Conservation (phyloP, 2,329 filamentous ascomycete genomes). For the Hortaea sp. region DNA sequence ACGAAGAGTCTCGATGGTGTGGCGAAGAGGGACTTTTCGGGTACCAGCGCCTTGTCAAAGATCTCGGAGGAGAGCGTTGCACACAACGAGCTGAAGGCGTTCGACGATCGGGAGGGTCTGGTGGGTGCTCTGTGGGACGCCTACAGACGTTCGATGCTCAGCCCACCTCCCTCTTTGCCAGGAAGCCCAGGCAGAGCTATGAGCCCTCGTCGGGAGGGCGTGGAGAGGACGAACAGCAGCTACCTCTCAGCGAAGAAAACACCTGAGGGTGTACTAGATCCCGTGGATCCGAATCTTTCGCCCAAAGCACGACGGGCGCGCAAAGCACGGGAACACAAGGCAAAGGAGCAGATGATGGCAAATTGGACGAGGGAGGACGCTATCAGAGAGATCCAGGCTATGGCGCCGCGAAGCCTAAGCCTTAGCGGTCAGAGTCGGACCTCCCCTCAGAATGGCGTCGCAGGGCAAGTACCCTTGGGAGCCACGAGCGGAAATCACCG, state of each 20-base stretch:
- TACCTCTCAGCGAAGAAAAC: constrained; percentile 12
- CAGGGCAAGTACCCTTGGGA: not conserved
- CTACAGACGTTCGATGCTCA: constrained; percentile 54
- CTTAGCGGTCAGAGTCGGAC: constrained; percentile 60
- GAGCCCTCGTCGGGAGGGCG: constrained; percentile 37
- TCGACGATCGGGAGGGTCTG: constrained; percentile 61
- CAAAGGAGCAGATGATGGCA: constrained; percentile 45
- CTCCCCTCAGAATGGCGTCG: constrained; percentile 26
- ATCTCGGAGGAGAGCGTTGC: constrained; percentile 29
- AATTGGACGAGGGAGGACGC: constrained; percentile 73
- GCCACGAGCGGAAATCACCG: constrained; percentile 13
- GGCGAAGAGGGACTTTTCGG: not conserved
- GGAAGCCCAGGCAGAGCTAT: constrained; percentile 58
- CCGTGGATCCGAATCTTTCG: constrained; percentile 3
- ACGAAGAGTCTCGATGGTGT: constrained; percentile 49
- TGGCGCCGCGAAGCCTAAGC: constrained; percentile 56
- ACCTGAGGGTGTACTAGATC: not conserved
- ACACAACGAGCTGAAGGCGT: constrained; percentile 58
- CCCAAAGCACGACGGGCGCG: constrained; percentile 4
- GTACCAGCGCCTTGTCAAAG: not conserved
- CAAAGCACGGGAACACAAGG: not conserved
- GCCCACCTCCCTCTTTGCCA: constrained; percentile 60
- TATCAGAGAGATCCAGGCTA: constrained; percentile 53
- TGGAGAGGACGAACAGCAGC: constrained; percentile 35
- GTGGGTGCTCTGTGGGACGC: constrained; percentile 64